phyloP scores from a whole-genome alignment of 2,329 filamentous ascomycete species.

The Calonectria ilicicola region DNA sequence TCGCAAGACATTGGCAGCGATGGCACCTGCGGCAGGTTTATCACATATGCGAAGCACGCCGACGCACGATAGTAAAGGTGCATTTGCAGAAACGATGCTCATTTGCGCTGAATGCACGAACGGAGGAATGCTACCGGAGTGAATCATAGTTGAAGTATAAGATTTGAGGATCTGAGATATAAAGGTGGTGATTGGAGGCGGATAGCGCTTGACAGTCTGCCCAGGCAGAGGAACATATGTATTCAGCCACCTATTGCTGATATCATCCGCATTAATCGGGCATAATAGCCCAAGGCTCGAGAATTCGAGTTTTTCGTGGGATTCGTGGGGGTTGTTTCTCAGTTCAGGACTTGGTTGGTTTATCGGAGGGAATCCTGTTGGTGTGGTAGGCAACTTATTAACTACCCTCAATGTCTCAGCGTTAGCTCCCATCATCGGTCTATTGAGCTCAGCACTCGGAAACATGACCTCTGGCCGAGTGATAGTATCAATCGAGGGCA shows the following conservation, averaged over 20 bases:
- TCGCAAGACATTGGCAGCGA: conserved; percentile 49
- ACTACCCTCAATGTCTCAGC: not conserved
- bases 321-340: not conserved
- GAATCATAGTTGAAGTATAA: conserved; percentile 52
- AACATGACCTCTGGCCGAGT: not conserved
- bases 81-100: conserved; percentile 27
- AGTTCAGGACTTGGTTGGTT: not conserved
- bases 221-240: conserved; percentile 58
- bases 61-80: conserved; percentile 55
- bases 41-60: conserved; percentile 55
- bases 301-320: conserved; percentile 46
- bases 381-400: not conserved
- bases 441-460: not conserved
- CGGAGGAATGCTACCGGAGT: conserved; percentile 53
- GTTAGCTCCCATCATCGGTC: not conserved
- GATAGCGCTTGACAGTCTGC: conserved; percentile 57
- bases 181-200: conserved; percentile 50
- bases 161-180: conserved; percentile 57
- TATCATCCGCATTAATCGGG: conserved; percentile 59
- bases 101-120: conserved; percentile 58
- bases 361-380: not conserved
- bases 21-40: conserved; percentile 47
- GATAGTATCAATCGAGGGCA: not conserved
- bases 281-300: conserved; percentile 52
- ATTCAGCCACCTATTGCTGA: conserved; percentile 62